Evolutionary conservation across 2,329 filamentous ascomycete species (phyloP).

Genomic region (Ilyonectria robusta): DNA sequence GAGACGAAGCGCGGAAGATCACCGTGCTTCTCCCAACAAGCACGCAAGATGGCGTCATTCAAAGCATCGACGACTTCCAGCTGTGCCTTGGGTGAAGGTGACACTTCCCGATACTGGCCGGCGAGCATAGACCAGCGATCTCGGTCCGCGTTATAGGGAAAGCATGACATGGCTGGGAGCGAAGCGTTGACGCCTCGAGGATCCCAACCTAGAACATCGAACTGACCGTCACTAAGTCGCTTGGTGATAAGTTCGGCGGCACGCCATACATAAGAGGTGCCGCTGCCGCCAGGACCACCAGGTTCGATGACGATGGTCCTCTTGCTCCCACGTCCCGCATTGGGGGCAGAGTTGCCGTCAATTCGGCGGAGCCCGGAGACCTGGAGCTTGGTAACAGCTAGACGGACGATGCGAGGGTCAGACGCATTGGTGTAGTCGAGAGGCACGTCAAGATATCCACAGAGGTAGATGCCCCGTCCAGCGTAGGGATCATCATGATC

Average conservation of each 20-base stretch:
- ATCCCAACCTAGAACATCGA: conserved; percentile 68
- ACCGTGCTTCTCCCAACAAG: conserved; percentile 59
- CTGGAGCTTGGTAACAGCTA: conserved; percentile 65
- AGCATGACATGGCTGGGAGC: conserved; percentile 62
- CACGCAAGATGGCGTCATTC: conserved; percentile 60
- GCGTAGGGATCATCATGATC: conserved; percentile 50
- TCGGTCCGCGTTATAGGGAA: conserved; percentile 60
- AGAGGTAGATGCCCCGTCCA: conserved; percentile 62
- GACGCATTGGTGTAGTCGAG: conserved; percentile 63
- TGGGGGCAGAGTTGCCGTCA: conserved; percentile 31
- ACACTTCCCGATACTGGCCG: conserved; percentile 56
- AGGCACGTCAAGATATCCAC: conserved; percentile 64
- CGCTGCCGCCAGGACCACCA: conserved; percentile 65
- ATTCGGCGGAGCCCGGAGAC: conserved; percentile 59
- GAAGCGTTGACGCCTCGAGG: conserved; percentile 67
- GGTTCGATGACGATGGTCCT: conserved; percentile 66
- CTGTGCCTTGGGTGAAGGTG: conserved; percentile 53
- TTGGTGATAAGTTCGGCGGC: conserved; percentile 54
- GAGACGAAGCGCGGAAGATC: conserved; percentile 63
- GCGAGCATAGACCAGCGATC: conserved; percentile 62
- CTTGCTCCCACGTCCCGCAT: conserved; percentile 56
- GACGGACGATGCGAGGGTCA: conserved; percentile 59
- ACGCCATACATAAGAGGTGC: conserved; percentile 59
- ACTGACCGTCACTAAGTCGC: conserved; percentile 59
- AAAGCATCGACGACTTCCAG: conserved; percentile 62